These are phyloP conservation scores for Cynanchum wilfordii DNA, from an alignment of 257 asterid genomes.

Conservation along the genomic window DNA sequence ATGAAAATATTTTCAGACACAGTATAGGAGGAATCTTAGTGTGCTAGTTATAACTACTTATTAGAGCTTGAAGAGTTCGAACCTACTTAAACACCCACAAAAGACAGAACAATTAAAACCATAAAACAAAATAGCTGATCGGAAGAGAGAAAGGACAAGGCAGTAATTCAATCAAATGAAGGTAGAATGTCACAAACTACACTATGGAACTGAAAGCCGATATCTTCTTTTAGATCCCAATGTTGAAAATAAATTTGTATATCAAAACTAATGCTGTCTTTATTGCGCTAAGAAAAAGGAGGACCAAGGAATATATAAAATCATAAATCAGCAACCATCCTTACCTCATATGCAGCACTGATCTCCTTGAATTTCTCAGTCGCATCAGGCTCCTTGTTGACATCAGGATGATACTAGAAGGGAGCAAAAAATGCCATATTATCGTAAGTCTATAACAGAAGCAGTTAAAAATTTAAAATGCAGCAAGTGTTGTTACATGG, in stretches of 20 bases:
- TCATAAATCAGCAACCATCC: slow-evolving; percentile 20
- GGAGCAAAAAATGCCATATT: slow-evolving; percentile 10
- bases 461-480: neutral
- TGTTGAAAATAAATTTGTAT: neutral
- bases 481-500: neutral
- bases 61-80: neutral
- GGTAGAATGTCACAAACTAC: neutral
- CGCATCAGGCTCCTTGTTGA: slow-evolving; percentile 92
- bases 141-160: neutral
- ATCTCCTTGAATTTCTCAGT: slow-evolving; percentile 96
- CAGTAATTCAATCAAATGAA: neutral
- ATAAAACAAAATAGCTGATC: neutral
- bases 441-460: neutral
- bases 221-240: neutral
- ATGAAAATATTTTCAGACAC: neutral
- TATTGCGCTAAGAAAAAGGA: neutral
- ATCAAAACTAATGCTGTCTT: neutral
- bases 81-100: neutral
- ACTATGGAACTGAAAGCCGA: neutral
- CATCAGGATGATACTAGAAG: slow-evolving; percentile 90
- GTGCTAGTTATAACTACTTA: neutral
- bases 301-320: slow-evolving; percentile 4
- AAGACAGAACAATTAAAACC: neutral
- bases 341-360: slow-evolving; percentile 97
- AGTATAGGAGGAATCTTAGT: neutral